Conservation (phyloP, 2,329 filamentous ascomycete species). For the Capronia epimyces region DNA sequence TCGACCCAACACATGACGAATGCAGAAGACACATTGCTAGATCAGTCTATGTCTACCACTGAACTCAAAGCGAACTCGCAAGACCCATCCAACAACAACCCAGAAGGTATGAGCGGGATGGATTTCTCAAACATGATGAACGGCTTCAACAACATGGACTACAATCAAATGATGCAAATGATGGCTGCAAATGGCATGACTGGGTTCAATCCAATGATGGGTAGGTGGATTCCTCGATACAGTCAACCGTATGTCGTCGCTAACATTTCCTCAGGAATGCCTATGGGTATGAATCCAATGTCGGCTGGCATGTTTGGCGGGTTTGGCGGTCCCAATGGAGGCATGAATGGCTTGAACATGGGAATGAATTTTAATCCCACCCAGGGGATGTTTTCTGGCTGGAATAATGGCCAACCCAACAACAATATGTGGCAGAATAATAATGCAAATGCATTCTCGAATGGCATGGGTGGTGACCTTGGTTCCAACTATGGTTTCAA, state of each 20-base stretch:
- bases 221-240: constrained; percentile 51
- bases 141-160: constrained; percentile 55
- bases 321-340: constrained; percentile 54
- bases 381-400: constrained; percentile 67
- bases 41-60: constrained; percentile 6
- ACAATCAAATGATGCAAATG: constrained; percentile 66
- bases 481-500: constrained; percentile 71
- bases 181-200: constrained; percentile 43
- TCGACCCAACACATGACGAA: constrained; percentile 10
- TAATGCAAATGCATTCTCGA: constrained; percentile 71
- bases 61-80: constrained; percentile 9
- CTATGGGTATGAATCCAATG: constrained; percentile 57
- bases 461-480: constrained; percentile 77
- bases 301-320: constrained; percentile 45
- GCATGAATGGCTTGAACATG: constrained; percentile 85
- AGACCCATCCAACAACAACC: constrained; percentile 3
- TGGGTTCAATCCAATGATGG: constrained; percentile 59
- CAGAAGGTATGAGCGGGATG: constrained; percentile 29
- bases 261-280: constrained; percentile 55
- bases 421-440: constrained; percentile 74
- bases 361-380: constrained; percentile 53
- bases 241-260: constrained; percentile 11
- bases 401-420: constrained; percentile 66
- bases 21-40: constrained; percentile 11
- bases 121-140: constrained; percentile 51